Conservation (phyloP, 2,329 filamentous ascomycete genomes). For the Trichophaea hybrida region DNA sequence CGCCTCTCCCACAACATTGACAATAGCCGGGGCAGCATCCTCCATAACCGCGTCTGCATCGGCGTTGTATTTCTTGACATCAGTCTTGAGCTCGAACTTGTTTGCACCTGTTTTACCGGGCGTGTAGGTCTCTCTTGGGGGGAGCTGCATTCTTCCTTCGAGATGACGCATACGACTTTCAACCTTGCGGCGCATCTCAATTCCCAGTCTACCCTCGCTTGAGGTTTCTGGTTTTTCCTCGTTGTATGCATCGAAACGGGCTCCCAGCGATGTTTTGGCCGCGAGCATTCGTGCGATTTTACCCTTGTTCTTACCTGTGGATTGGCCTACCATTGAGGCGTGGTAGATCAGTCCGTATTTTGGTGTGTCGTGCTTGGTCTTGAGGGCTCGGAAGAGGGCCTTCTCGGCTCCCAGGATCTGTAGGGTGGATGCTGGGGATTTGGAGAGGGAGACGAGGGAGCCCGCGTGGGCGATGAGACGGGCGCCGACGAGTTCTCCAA, state of each 20-base stretch:
- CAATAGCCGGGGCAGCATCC: slow-evolving; percentile 47
- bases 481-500: slow-evolving; percentile 87
- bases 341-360: slow-evolving; percentile 96
- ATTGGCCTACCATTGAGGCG: slow-evolving; percentile 86
- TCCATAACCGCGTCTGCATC: slow-evolving; percentile 75
- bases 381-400: slow-evolving; percentile 91
- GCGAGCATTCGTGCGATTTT: slow-evolving; percentile 96
- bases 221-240: slow-evolving; percentile 78
- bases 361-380: slow-evolving; percentile 98
- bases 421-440: slow-evolving; percentile 86
- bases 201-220: slow-evolving; percentile 51
- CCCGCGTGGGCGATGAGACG: slow-evolving; percentile 89
- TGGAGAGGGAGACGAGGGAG: slow-evolving; percentile 86
- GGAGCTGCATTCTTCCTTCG: slow-evolving; percentile 78
- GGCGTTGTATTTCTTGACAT: slow-evolving; percentile 75
- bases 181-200: slow-evolving; percentile 54
- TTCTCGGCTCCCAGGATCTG: slow-evolving; percentile 98
- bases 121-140: slow-evolving; percentile 42
- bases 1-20: slow-evolving; percentile 34
- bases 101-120: slow-evolving; percentile 44
- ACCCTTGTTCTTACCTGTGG: slow-evolving; percentile 95
- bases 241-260: slow-evolving; percentile 79
- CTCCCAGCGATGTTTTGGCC: slow-evolving; percentile 80
- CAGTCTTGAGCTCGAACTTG: slow-evolving; percentile 82
- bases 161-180: slow-evolving; percentile 62